phyloP scores from a whole-genome alignment of 2,329 filamentous ascomycete species.

The Triangularia setosa region DNA sequence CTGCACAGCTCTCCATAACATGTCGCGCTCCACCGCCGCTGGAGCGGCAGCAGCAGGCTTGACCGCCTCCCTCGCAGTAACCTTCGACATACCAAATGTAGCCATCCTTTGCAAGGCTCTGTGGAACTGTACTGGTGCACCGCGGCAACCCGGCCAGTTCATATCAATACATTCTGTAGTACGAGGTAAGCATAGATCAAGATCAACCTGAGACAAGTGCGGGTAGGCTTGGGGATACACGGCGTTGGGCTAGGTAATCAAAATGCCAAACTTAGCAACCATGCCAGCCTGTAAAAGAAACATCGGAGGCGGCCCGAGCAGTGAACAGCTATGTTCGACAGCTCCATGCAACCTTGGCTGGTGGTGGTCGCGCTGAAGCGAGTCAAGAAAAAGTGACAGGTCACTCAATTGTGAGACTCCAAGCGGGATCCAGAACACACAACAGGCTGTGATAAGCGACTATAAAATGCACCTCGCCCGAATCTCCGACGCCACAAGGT shows the following conservation, averaged over 20 bases:
- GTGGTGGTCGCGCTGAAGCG: neutral
- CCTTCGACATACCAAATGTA: neutral
- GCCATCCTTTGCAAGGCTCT: neutral
- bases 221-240: constrained; percentile 4
- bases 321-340: constrained; percentile 15
- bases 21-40: neutral
- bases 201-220: neutral
- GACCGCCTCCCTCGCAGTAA: neutral
- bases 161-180: neutral
- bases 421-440: neutral
- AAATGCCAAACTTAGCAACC: neutral
- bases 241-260: constrained; percentile 3
- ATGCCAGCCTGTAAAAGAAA: constrained; percentile 4
- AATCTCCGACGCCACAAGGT: constrained; percentile 9
- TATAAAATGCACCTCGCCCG: constrained; percentile 3
- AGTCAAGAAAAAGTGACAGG: constrained; percentile 13
- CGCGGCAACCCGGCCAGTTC: neutral
- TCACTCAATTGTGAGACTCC: constrained; percentile 9
- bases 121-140: neutral
- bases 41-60: neutral
- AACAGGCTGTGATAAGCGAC: constrained; percentile 16
- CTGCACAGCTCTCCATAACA: neutral
- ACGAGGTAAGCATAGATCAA: neutral
- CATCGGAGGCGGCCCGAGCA: constrained; percentile 14
- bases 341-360: constrained; percentile 9